A percentile compares a stretch with the other conserved stretches of the same genome.
These are phyloP conservation scores for Tetrapisispora arboricola DNA, from an alignment of 805 yeast species.

Conservation along the genomic window DNA sequence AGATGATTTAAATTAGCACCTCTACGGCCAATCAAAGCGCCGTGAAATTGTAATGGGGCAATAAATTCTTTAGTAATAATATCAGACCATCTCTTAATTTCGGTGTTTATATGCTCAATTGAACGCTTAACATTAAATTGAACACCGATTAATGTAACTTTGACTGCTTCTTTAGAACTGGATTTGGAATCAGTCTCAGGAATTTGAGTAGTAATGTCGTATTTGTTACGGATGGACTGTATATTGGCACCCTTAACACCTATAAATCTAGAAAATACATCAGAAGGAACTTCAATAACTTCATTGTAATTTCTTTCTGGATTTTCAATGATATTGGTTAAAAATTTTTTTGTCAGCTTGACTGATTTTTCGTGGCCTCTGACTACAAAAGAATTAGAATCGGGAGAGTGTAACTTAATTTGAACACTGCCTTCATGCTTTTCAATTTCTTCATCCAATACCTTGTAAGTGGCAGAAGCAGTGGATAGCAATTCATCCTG, in stretches of 20 bases:
- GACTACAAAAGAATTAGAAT: slow-evolving; percentile 46
- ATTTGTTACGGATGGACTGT: slow-evolving; percentile 57
- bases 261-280: slow-evolving; percentile 65
- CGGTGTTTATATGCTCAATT: slow-evolving; percentile 42
- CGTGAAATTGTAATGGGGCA: slow-evolving; percentile 70
- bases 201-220: slow-evolving; percentile 67
- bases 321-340: slow-evolving; percentile 21
- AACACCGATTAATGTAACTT: slow-evolving; percentile 61
- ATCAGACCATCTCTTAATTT: slow-evolving; percentile 73
- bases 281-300: slow-evolving; percentile 50
- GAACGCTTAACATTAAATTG: slow-evolving; percentile 71
- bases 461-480: slow-evolving; percentile 11
- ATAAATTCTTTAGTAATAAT: slow-evolving; percentile 54
- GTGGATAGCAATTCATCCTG: slow-evolving; percentile 37
- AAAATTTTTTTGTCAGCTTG: slow-evolving; percentile 29
- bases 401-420: slow-evolving; percentile 40
- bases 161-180: slow-evolving; percentile 26
- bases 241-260: slow-evolving; percentile 82
- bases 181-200: slow-evolving; percentile 38
- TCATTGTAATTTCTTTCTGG: slow-evolving; percentile 28
- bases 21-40: slow-evolving; percentile 70
- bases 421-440: slow-evolving; percentile 29
- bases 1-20: slow-evolving; percentile 75
- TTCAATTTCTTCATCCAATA: slow-evolving; percentile 30
- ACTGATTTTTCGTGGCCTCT: slow-evolving; percentile 66